phyloP scores from a whole-genome alignment of 805 yeast genomes.

The Hanseniaspora clermontiae region DNA sequence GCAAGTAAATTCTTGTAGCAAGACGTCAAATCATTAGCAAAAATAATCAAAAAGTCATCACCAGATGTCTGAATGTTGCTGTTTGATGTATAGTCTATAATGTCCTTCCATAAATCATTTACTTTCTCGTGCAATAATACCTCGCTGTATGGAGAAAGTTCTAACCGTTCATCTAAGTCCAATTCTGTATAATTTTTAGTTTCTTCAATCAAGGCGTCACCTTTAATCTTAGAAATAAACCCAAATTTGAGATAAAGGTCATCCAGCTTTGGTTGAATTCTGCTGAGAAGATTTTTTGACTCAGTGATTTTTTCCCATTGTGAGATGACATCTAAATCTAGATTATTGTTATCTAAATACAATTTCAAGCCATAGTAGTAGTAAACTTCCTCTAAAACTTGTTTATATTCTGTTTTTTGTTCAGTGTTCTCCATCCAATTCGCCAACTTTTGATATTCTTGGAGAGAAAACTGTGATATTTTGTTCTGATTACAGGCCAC shows the following conservation, averaged over 20 bases:
- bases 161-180: constrained; percentile 24
- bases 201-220: constrained; percentile 15
- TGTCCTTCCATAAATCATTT: constrained; percentile 17
- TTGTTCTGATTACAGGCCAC: constrained; percentile 4
- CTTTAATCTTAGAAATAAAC: constrained; percentile 29
- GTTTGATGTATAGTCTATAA: constrained; percentile 10
- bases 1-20: constrained; percentile 20
- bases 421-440: background rate
- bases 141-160: constrained; percentile 35
- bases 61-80: background rate
- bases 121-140: constrained; percentile 23
- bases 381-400: constrained; percentile 1
- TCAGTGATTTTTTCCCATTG: constrained; percentile 11
- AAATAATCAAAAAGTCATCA: background rate
- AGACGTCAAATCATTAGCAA: constrained; percentile 3
- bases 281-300: constrained; percentile 21
- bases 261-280: constrained; percentile 39
- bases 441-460: constrained; percentile 7
- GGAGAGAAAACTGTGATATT: background rate
- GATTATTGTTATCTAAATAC: background rate
- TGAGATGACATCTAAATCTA: background rate
- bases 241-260: constrained; percentile 46
- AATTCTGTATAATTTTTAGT: constrained; percentile 17
- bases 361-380: constrained; percentile 7
- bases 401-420: background rate